These are phyloP conservation scores for Nannochloropsis granulata DNA, from an alignment of 108 stramenopile genomes.

Conservation along the genomic window DNA sequence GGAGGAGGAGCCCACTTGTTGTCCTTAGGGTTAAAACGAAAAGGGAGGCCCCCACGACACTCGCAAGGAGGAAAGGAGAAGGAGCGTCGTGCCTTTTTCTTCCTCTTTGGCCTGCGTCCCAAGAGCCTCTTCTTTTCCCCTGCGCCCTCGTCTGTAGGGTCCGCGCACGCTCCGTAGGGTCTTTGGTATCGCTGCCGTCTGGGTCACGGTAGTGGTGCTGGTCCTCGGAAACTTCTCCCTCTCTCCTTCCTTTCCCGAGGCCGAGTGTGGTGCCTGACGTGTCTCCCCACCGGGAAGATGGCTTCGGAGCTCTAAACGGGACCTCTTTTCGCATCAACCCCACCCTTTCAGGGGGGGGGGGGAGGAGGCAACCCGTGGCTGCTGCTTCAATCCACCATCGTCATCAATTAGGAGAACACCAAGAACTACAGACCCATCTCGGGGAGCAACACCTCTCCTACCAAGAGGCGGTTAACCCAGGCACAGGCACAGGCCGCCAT, in stretches of 20 bases:
- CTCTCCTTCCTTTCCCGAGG: not conserved
- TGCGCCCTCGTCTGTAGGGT: not conserved
- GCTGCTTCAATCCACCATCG: not conserved
- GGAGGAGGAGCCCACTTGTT: not conserved
- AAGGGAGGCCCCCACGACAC: not conserved
- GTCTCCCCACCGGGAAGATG: not conserved
- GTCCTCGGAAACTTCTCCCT: not conserved
- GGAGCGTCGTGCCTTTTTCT: not conserved
- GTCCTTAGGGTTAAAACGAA: not conserved
- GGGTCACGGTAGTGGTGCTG: not conserved
- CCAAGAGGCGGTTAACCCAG: too few relatives aligned
- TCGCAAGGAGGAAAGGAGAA: not conserved
- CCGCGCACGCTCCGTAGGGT: not conserved
- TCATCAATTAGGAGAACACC: not conserved
- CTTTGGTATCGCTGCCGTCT: not conserved
- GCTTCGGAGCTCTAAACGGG: not conserved
- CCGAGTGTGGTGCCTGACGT: not conserved
- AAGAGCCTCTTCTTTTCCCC: not conserved
- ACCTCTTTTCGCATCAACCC: not conserved
- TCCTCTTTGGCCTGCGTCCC: not conserved
- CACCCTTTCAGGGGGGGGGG: not conserved
- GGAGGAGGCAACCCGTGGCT: not conserved
- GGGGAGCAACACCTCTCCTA: not conserved
- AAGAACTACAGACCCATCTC: not conserved
- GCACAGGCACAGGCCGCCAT: too few relatives aligned